phyloP scores from a whole-genome alignment of 805 yeast species.

The Ogataea polymorpha region DNA sequence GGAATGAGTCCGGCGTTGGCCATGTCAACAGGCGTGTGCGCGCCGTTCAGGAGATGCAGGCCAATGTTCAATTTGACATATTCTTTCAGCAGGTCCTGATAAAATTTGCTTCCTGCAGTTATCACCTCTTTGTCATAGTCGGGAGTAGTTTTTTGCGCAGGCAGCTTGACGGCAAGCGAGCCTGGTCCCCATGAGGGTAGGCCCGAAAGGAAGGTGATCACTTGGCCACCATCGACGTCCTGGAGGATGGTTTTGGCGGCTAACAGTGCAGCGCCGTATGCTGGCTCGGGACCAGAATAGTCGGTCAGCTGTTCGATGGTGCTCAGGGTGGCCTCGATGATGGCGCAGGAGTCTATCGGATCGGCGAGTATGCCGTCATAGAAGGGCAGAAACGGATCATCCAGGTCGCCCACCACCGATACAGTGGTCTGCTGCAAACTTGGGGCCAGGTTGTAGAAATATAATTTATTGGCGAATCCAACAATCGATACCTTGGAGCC shows the following conservation, averaged over 20 bases:
- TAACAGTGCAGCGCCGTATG: constrained; percentile 75
- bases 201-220: constrained; percentile 61
- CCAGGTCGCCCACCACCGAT: constrained; percentile 63
- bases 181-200: constrained; percentile 86
- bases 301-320: constrained; percentile 49
- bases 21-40: constrained; percentile 62
- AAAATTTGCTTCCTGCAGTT: constrained; percentile 59
- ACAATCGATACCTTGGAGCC: constrained; percentile 64
- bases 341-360: constrained; percentile 60
- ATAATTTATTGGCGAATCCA: constrained; percentile 69
- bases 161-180: constrained; percentile 44
- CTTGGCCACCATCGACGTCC: constrained; percentile 78
- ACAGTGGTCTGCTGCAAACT: constrained; percentile 53
- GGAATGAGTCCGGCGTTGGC: constrained; percentile 68
- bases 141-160: constrained; percentile 33
- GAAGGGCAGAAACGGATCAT: constrained; percentile 81
- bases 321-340: constrained; percentile 66
- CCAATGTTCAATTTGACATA: constrained; percentile 62
- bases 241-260: constrained; percentile 63
- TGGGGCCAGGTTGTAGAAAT: constrained; percentile 68
- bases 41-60: constrained; percentile 69
- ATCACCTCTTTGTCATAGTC: constrained; percentile 47
- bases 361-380: constrained; percentile 75
- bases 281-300: constrained; percentile 52
- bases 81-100: constrained; percentile 55